Conservation (phyloP, 2,329 filamentous ascomycete genomes). For the Aspergillus fijiensis region DNA sequence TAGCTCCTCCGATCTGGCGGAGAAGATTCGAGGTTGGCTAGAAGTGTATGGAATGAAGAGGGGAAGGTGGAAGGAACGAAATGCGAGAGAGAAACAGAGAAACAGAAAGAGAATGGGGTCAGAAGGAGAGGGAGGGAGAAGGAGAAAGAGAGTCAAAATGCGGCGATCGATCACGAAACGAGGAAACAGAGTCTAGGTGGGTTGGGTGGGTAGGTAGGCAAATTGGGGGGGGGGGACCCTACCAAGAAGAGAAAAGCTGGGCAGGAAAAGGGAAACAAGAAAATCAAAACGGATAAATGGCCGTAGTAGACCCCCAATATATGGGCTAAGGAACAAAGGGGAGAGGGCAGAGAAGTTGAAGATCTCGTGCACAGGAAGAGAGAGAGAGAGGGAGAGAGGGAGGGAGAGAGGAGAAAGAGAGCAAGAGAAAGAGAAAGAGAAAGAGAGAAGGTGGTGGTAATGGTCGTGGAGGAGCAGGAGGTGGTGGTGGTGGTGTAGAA, state of each 20-base stretch:
- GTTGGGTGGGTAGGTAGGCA: neutral
- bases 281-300: neutral
- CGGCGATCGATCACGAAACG: conserved; percentile 7
- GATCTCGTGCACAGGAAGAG: conserved; percentile 6
- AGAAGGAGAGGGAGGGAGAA: conserved; percentile 3
- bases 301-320: conserved; percentile 10
- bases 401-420: no score
- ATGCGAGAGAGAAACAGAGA: conserved; percentile 32
- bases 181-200: conserved; percentile 6
- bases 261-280: neutral
- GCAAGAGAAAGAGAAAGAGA: neutral
- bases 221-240: neutral
- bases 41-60: conserved; percentile 24
- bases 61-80: conserved; percentile 23
- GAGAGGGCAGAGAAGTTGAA: conserved; percentile 6
- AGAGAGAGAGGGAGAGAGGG: neutral
- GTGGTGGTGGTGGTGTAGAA: neutral
- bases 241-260: conserved; percentile 3
- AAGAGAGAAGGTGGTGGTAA: neutral
- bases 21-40: conserved; percentile 23
- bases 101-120: conserved; percentile 19
- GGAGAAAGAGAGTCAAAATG: conserved; percentile 6
- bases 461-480: neutral
- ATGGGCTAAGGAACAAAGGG: conserved; percentile 14
- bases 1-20: conserved; percentile 14